Evolutionary conservation across 2,329 filamentous ascomycete species (phyloP), one percentile per base, ranked within the genome.

Genomic region (Mollisia scopiformis): DNA sequence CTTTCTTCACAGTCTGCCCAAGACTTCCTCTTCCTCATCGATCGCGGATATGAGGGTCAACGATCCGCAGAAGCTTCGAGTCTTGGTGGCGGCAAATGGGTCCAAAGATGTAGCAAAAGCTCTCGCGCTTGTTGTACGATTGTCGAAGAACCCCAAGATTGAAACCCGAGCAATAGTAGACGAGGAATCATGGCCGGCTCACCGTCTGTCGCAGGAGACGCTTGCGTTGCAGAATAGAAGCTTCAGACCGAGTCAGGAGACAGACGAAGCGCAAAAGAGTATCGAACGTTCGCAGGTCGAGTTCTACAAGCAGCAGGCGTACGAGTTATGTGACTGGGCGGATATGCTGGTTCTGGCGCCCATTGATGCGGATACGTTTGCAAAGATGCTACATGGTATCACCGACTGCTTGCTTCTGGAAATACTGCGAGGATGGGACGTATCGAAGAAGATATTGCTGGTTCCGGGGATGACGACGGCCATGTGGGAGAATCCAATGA

Each of bases 401-500:
- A 88, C 91, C 2, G 92, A 92, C 70, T 96, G 88, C 30, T 82
- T 96, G 57, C 81, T 96, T 7, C 82, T 96, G 55, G 90, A 94
- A 68, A 85, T 96, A 1, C 75, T 97, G 52, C 85, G 93, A 55
- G 90, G 91, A 58, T 97, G 93, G 93, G 88, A 96, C 69, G 87
- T 90, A 0, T 89, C 88, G 6, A 97, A 97, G 77, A 90, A 89
- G 68, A 90, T 96, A 30, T 78, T 97, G 52, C 79, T 97, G 59
- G 88, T 96, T 6, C 93, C 93, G 0, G 92, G 91, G 66, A 96
- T 97, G 93, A 94, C 91, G 33, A 87, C 86, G 1, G 84, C 90
- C 62, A 93, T 94, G 87, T 96, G 92, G 92, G 88, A 93, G 72
- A 93, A 95, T 70, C 92, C 93, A 2, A 88, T 93, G 77, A 96